phyloP scores from a whole-genome alignment of 2,329 filamentous ascomycete species.

The Xylariaceae sp. region DNA sequence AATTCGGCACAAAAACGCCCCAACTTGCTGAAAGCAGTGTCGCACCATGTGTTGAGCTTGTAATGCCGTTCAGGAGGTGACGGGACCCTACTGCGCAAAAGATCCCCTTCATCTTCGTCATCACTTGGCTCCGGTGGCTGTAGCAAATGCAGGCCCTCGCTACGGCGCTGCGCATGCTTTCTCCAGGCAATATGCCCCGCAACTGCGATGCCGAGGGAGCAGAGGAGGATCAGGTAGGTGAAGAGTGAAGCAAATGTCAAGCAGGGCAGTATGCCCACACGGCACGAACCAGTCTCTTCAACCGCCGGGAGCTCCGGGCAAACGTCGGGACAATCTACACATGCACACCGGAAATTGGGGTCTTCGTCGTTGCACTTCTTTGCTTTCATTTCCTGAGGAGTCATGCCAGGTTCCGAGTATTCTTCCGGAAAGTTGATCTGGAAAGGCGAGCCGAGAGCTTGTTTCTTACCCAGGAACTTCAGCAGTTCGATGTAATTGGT shows the following conservation, averaged over 20 bases:
- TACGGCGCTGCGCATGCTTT: constrained; percentile 67
- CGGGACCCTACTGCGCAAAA: constrained; percentile 70
- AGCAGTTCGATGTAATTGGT: constrained; percentile 83
- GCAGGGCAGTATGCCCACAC: constrained; percentile 84
- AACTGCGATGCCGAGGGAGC: constrained; percentile 59
- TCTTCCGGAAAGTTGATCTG: constrained; percentile 86
- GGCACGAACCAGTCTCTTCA: constrained; percentile 63
- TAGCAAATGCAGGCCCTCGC: constrained; percentile 77
- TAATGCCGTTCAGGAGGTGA: constrained; percentile 74
- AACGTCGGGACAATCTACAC: constrained; percentile 82
- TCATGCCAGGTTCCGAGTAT: constrained; percentile 64
- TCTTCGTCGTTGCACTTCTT: constrained; percentile 90
- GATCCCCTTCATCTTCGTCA: constrained; percentile 88
- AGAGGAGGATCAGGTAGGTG: constrained; percentile 70
- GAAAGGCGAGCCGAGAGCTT: constrained; percentile 86
- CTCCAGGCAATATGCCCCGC: constrained; percentile 72
- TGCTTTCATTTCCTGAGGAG: constrained; percentile 62
- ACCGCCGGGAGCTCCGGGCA: constrained; percentile 79
- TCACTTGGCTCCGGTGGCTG: constrained; percentile 81
- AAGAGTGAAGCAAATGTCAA: constrained; percentile 89
- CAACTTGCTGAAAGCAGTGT: constrained; percentile 71
- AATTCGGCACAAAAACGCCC: constrained; percentile 78
- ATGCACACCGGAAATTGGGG: constrained; percentile 80
- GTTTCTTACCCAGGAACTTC: constrained; percentile 90
- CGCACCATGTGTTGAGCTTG: constrained; percentile 75